Conservation (phyloP, 768 basidiomycete genomes). For the Russula virescens region DNA sequence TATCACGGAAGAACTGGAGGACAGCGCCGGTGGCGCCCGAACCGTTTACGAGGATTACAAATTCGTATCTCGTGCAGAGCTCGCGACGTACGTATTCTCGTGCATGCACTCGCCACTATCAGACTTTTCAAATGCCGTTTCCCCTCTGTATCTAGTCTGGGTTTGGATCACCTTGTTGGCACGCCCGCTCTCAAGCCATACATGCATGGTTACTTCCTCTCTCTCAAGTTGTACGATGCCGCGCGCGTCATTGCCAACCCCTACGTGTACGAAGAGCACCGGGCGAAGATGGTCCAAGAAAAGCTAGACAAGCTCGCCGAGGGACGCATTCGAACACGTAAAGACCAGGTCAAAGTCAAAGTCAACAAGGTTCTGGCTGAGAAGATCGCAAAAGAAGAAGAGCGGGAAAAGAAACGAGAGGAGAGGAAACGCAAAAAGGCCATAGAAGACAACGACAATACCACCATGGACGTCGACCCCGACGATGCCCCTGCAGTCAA, state of each 20-base stretch:
- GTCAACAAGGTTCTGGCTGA: conserved; percentile 86
- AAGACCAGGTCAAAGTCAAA: conserved; percentile 58
- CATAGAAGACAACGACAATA: conserved; percentile 34
- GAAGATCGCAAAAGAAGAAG: conserved; percentile 64
- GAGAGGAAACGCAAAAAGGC: conserved; percentile 44
- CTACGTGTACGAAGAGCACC: conserved; percentile 90
- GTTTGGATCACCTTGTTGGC: conserved; percentile 92
- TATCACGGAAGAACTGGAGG: conserved; percentile 98
- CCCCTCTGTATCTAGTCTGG: conserved; percentile 49
- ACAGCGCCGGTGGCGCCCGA: conserved; percentile 59
- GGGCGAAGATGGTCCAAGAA: conserved; percentile 79
- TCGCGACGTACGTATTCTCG: conserved; percentile 59
- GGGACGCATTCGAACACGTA: conserved; percentile 81
- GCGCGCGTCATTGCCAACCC: conserved; percentile 96
- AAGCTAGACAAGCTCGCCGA: conserved; percentile 94
- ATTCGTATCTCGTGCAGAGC: conserved; percentile 84
- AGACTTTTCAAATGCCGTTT: conserved; percentile 2
- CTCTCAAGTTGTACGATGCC: conserved; percentile 92
- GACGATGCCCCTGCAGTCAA: conserved; percentile 31
- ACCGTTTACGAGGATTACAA: conserved; percentile 94
- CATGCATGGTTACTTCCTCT: conserved; percentile 99
- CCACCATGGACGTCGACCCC: conserved; percentile 33
- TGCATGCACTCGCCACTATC: background rate
- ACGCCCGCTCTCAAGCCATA: conserved; percentile 96
- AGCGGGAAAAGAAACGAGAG: conserved; percentile 49